phyloP scores from a whole-genome alignment of 148 eudicot species.

The Amaranthus palmeri region DNA sequence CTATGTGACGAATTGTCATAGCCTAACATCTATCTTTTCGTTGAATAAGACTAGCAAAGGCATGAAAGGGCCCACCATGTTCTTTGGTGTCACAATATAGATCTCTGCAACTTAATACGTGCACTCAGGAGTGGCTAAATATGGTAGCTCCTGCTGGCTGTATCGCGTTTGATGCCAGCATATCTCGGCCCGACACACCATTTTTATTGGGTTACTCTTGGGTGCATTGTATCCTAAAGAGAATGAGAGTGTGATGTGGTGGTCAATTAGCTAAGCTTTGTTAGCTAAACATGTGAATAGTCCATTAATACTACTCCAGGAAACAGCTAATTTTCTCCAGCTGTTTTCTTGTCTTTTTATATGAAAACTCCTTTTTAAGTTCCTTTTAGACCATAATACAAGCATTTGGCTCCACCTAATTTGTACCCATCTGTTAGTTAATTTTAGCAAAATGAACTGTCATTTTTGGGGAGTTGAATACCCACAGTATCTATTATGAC shows the following conservation, averaged over 20 bases:
- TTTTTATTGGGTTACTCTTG: no score
- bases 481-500: background rate
- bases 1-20: no score
- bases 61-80: background rate
- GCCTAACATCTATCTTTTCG: background rate
- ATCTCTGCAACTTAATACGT: no score
- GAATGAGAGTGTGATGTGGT: background rate
- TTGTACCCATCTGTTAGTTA: background rate
- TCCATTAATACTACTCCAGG: slow-evolving; percentile 1
- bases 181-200: no score
- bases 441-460: background rate
- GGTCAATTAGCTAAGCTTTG: slow-evolving; percentile 16
- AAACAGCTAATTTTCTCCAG: slow-evolving; percentile 23
- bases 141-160: no score
- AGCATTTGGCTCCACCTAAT: background rate
- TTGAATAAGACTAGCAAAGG: background rate
- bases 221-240: background rate
- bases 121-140: no score
- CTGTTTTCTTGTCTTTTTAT: slow-evolving; percentile 25
- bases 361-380: background rate
- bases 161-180: no score
- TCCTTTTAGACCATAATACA: background rate
- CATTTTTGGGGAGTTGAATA: background rate
- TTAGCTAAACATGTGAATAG: slow-evolving; percentile 4
- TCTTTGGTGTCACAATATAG: background rate